Conservation (phyloP, 306 rosid genomes). For the Gastrolobium bilobum region DNA sequence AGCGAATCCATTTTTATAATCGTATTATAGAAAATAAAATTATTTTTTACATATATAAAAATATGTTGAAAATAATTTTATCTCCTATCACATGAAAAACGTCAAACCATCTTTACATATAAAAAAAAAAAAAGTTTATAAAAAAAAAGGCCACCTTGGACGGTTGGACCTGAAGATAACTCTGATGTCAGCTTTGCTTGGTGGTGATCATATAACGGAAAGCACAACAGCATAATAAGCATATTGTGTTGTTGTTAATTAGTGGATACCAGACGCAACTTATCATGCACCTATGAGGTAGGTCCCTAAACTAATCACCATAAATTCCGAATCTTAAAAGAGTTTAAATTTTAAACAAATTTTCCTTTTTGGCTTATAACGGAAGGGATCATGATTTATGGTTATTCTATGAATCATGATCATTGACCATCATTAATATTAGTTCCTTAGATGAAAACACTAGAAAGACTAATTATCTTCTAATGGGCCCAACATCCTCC, state of each 20-base stretch:
- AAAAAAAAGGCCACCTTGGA: slow-evolving; percentile 1
- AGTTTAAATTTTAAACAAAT: background rate
- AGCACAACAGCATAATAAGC: slow-evolving; percentile 17
- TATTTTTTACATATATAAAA: too few species aligned
- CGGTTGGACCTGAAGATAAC: slow-evolving; percentile 29
- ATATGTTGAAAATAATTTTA: too few species aligned
- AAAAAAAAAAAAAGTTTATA: background rate
- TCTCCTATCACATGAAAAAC: too few species aligned
- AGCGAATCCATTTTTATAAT: too few species aligned
- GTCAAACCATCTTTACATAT: too few species aligned
- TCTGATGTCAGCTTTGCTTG: slow-evolving; percentile 27
- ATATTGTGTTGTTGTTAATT: slow-evolving; percentile 6
- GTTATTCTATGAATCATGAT: background rate
- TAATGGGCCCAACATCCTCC: background rate
- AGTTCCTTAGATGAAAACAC: background rate
- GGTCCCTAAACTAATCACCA: slow-evolving; percentile 14
- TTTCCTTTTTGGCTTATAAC: background rate
- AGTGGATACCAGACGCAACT: slow-evolving; percentile 55
- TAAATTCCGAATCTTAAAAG: background rate
- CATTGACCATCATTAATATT: background rate
- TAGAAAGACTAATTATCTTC: background rate
- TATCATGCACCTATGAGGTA: slow-evolving; percentile 43
- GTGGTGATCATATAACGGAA: slow-evolving; percentile 24
- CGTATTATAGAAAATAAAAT: too few species aligned
- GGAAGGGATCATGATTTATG: background rate